Conservation (phyloP, 306 rosid species). For the Vigna hirtella region DNA sequence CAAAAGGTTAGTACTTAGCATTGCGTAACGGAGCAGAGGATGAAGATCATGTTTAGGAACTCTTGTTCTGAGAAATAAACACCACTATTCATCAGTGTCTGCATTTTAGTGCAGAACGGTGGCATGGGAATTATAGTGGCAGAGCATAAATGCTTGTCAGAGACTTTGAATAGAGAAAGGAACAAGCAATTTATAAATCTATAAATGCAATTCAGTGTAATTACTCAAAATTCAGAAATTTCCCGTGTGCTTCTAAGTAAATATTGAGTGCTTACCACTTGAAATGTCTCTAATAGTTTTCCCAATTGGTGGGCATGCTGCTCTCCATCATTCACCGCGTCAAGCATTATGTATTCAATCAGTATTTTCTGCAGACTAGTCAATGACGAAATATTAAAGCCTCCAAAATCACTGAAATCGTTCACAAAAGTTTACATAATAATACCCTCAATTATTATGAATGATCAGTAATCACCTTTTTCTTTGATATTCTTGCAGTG, state of each 20-base stretch:
- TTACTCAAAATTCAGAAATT: conserved; percentile 8
- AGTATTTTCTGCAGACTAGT: conserved; percentile 85
- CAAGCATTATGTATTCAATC: conserved; percentile 98
- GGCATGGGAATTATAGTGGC: background rate
- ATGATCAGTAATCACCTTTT: conserved; percentile 55
- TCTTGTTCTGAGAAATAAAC: background rate
- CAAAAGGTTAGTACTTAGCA: conserved; percentile 38
- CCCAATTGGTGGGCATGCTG: conserved; percentile 90
- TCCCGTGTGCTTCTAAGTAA: conserved; percentile 18
- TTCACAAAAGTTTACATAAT: background rate
- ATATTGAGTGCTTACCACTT: conserved; percentile 72
- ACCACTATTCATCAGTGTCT: background rate
- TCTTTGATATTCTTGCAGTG: conserved; percentile 83
- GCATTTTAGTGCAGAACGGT: background rate
- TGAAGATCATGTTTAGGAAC: background rate
- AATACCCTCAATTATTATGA: conserved; percentile 3
- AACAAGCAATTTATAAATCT: conserved; percentile 11
- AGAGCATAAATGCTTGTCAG: conserved; percentile 14
- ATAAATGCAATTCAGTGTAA: conserved; percentile 16
- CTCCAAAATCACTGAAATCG: conserved; percentile 23
- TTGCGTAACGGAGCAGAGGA: conserved; percentile 14
- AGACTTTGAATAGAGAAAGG: background rate
- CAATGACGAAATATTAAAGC: conserved; percentile 33
- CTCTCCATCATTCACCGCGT: conserved; percentile 93
- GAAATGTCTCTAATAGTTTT: conserved; percentile 76